phyloP scores from a whole-genome alignment of 2,329 filamentous ascomycete genomes.

The Pseudonectria buxi region DNA sequence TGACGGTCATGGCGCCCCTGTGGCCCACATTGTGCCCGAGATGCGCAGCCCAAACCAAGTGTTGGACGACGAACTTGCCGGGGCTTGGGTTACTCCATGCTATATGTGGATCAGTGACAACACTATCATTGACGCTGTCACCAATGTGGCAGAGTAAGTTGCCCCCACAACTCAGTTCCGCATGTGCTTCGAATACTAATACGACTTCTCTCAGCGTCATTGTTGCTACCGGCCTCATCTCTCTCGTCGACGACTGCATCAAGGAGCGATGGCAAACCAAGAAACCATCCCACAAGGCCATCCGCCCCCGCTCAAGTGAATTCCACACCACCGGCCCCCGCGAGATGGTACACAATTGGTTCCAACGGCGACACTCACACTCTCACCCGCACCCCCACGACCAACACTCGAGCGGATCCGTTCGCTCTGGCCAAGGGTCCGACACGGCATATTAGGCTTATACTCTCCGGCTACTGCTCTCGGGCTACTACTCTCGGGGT shows the following conservation, averaged over 20 bases:
- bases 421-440: conserved; percentile 28
- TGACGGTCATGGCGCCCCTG: conserved; percentile 50
- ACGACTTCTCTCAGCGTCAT: conserved; percentile 59
- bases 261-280: conserved; percentile 62
- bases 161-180: neutral
- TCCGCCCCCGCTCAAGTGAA: conserved; percentile 18
- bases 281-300: conserved; percentile 28
- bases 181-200: conserved; percentile 19
- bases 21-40: conserved; percentile 83
- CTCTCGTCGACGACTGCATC: conserved; percentile 87
- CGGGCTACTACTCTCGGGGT: no score
- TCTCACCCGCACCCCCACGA: conserved; percentile 23
- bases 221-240: conserved; percentile 80
- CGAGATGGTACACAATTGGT: conserved; percentile 33
- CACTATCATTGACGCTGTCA: conserved; percentile 58
- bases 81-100: conserved; percentile 85
- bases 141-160: conserved; percentile 80
- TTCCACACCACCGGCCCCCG: conserved; percentile 19
- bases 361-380: conserved; percentile 35
- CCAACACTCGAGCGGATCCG: conserved; percentile 21
- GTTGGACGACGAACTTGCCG: conserved; percentile 64
- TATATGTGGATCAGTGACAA: conserved; percentile 84
- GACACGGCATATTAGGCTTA: conserved; percentile 30
- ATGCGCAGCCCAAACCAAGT: conserved; percentile 64
- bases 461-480: no score